phyloP scores from a whole-genome alignment of 2,329 filamentous ascomycete species.

The Alternaria conjuncta region DNA sequence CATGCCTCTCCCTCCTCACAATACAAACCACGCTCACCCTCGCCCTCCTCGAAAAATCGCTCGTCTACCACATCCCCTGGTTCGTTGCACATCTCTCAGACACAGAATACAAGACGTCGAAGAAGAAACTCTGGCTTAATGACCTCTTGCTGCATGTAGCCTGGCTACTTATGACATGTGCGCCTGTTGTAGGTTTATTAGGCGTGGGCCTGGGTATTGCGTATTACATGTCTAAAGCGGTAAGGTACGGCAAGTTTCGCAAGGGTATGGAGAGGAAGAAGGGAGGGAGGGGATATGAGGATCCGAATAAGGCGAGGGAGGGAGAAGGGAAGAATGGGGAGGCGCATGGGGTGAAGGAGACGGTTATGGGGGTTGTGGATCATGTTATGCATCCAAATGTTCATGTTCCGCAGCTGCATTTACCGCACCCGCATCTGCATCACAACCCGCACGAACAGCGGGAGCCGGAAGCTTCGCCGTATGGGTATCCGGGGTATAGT shows the following conservation, averaged over 20 bases:
- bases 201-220: not conserved
- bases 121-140: not conserved
- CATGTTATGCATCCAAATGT: not conserved
- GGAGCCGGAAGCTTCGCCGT: not conserved
- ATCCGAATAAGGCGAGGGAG: not conserved
- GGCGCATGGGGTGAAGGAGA: not conserved
- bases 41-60: slow-evolving; percentile 2
- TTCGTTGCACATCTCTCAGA: not conserved
- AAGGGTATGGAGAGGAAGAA: not conserved
- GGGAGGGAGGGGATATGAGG: slow-evolving; percentile 10
- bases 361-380: not conserved
- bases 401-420: not conserved
- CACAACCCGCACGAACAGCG: not conserved
- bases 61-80: slow-evolving; percentile 5
- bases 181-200: not conserved
- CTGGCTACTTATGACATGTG: slow-evolving; percentile 2
- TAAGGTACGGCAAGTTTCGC: slow-evolving; percentile 7
- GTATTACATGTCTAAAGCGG: slow-evolving; percentile 10
- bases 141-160: slow-evolving; percentile 1
- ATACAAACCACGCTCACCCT: not conserved
- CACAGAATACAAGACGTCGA: not conserved
- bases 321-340: not conserved
- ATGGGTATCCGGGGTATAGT: not conserved
- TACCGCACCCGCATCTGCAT: not conserved
- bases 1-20: not conserved